Percentiles rank a stretch among this genome's conserved stretches.
These are phyloP conservation scores for Cutaneotrichosporon spelunceum DNA, from an alignment of 1,284 basidiomycete genomes.

Conservation along the genomic window DNA sequence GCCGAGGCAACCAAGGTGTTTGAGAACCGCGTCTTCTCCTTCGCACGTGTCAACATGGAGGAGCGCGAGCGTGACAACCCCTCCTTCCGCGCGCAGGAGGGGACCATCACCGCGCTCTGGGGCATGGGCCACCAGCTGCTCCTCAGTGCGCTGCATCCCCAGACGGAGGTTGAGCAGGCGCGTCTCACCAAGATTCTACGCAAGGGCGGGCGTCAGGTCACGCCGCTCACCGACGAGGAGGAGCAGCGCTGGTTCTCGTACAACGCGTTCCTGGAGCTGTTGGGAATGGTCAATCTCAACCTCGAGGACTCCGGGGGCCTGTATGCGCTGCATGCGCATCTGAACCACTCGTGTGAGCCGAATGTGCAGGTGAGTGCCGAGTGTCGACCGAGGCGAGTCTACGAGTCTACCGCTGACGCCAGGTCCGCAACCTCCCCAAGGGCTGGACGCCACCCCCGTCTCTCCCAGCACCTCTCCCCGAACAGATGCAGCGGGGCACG, in stretches of 20 bases:
- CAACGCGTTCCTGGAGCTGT: slow-evolving; percentile 65
- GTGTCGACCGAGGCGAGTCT: no score
- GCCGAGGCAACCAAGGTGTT: slow-evolving; percentile 24
- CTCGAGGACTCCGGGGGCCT: slow-evolving; percentile 82
- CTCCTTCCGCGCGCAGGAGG: slow-evolving; percentile 39
- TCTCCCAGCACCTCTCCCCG: slow-evolving; percentile 56
- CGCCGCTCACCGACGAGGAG: slow-evolving; percentile 57
- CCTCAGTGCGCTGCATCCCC: slow-evolving; percentile 45
- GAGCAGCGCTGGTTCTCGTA: slow-evolving; percentile 66
- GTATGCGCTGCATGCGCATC: slow-evolving; percentile 77
- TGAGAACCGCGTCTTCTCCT: slow-evolving; percentile 39
- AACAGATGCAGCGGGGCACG: slow-evolving; percentile 48
- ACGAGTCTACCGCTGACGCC: slow-evolving; percentile 7
- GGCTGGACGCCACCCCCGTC: slow-evolving; percentile 58
- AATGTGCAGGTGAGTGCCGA: slow-evolving; percentile 61
- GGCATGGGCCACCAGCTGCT: slow-evolving; percentile 61
- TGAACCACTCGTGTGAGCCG: slow-evolving; percentile 79
- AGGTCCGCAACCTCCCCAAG: slow-evolving; percentile 46
- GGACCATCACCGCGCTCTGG: slow-evolving; percentile 59
- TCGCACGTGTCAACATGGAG: slow-evolving; percentile 43
- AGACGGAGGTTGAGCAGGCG: not conserved
- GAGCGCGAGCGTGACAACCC: slow-evolving; percentile 40
- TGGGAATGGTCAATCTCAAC: slow-evolving; percentile 83
- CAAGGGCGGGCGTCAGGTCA: slow-evolving; percentile 57
- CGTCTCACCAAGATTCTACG: slow-evolving; percentile 6